These are phyloP conservation scores for Starmerella powellii DNA, from an alignment of 805 yeast species.

Conservation along the genomic window DNA sequence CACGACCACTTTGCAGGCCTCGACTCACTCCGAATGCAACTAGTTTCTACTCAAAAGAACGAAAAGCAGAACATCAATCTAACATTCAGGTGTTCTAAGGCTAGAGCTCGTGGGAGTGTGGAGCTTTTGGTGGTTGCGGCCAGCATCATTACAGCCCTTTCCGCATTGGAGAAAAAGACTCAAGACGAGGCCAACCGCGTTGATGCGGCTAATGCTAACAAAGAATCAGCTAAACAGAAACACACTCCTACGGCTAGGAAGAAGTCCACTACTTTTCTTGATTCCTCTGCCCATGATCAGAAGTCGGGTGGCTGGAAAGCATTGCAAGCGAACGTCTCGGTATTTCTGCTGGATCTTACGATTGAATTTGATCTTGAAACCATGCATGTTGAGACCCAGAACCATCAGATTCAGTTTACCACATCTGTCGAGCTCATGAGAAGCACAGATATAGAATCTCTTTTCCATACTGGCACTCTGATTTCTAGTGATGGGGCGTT, in stretches of 20 bases:
- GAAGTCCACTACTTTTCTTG: too few relatives aligned
- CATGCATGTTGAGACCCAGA: constrained; percentile 21
- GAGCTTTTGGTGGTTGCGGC: constrained; percentile 18
- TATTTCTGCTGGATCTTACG: constrained; percentile 17
- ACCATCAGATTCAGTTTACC: constrained; percentile 20
- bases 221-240: not conserved
- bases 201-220: not conserved
- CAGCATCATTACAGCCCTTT: constrained; percentile 1
- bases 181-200: not conserved
- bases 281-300: too few relatives aligned
- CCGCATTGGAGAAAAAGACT: not conserved
- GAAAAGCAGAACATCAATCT: constrained; percentile 17
- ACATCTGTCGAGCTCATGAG: constrained; percentile 15
- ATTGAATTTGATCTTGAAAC: constrained; percentile 15
- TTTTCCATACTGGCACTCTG: constrained; percentile 19
- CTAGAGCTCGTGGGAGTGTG: constrained; percentile 22
- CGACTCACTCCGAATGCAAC: constrained; percentile 4
- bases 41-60: constrained; percentile 10
- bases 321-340: constrained; percentile 13
- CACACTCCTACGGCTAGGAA: too few relatives aligned
- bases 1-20: constrained; percentile 17
- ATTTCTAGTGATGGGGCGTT: constrained; percentile 19
- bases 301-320: not conserved
- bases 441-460: not conserved
- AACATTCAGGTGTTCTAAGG: constrained; percentile 17